Base-by-base conservation (phyloP, 495 filamentous ascomycete species). In the Penicillium angulare region DNA sequence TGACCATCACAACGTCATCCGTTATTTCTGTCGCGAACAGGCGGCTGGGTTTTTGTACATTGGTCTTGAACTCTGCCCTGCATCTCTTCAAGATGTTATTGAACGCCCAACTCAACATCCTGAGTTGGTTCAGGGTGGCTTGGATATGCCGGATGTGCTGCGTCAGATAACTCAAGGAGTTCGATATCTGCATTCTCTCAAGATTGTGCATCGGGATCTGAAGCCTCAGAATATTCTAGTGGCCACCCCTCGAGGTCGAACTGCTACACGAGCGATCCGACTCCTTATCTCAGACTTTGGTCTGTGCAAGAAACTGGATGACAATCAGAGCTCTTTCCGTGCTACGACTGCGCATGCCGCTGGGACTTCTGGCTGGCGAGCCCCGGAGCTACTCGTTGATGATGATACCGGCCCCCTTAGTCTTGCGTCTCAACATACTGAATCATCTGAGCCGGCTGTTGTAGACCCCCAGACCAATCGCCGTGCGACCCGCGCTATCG, bases 221-320 rank as follows among this genome's bases (percentile, higher is more conserved):
- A 98, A 98, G 64, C 93, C 93, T 1, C 93, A 97, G 59, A 98
- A 98, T 57, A 96, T 97, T 38, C 78, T 98, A 0, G 90, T 96
- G 42, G 76, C 70, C 70, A 83, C 66, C 73, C 72, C 72, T 3
- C 67, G 74, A 7, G 72, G 71, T 10, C 72, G 74, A 27, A 60
- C 55, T 1, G 51, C 64, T 0, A 52, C 61, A 1, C 57, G 59
- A 8, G 62, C 68, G 7, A 55, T 74, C n/a, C 87, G 92, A 13
- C 75, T 97, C 3, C 82, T 97, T 8, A 95, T 98, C 27, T 97
- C 95, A 1, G 93, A 97, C 69, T 98, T 98, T 66, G 93, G 93
- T 10, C 80, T 98, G 16, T 97, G 93, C 69, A 97, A 97, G 78
- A 97, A 96, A 61, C 72, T 98, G n/a, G 93, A 97, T 48, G 90